Evolutionary conservation across 2,329 filamentous ascomycete species (phyloP).

Genomic region (Diplocarpon mali): DNA sequence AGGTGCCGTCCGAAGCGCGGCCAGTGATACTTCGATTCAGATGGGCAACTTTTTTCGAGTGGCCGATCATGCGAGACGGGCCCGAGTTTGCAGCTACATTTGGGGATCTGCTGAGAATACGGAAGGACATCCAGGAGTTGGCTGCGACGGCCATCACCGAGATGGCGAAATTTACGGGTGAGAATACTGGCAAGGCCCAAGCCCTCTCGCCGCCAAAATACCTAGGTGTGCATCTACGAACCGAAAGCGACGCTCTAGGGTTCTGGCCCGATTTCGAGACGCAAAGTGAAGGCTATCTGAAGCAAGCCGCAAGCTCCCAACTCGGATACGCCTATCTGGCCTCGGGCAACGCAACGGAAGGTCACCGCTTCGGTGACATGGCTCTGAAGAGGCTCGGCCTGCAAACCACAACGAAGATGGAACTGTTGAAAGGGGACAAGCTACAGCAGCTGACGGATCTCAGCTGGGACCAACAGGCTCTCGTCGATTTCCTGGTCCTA

Average conservation of each 20-base stretch:
- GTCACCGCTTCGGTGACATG: conserved; percentile 28
- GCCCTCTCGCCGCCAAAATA: conserved; percentile 13
- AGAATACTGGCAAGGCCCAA: conserved; percentile 3
- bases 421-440: conserved; percentile 32
- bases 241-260: conserved; percentile 35
- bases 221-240: conserved; percentile 36
- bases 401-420: conserved; percentile 33
- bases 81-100: conserved; percentile 36
- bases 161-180: conserved; percentile 28
- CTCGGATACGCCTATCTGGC: conserved; percentile 35
- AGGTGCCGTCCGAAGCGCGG: conserved; percentile 8
- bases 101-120: conserved; percentile 32
- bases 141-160: conserved; percentile 28
- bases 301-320: conserved; percentile 24
- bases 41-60: conserved; percentile 29
- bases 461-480: conserved; percentile 37
- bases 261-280: conserved; percentile 35
- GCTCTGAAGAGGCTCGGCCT: conserved; percentile 28
- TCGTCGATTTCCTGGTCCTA: conserved; percentile 41
- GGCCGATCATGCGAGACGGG: conserved; percentile 35
- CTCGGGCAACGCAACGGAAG: conserved; percentile 35
- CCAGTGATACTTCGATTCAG: conserved; percentile 19
- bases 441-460: conserved; percentile 28
- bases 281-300: conserved; percentile 32
- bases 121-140: conserved; percentile 32